phyloP scores from a whole-genome alignment of 805 yeast genomes.

The Wickerhamomyces silvicola region DNA sequence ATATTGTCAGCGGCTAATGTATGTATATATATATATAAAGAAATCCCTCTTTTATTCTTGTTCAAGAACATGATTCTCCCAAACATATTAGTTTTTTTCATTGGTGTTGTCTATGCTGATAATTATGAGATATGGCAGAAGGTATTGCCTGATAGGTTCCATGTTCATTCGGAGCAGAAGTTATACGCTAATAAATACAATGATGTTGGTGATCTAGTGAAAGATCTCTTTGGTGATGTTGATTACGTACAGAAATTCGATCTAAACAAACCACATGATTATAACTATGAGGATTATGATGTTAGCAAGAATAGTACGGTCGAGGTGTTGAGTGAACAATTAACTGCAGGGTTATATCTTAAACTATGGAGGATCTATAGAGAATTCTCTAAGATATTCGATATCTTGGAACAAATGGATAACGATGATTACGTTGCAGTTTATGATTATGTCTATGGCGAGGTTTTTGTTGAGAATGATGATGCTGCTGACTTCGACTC shows the following conservation, averaged over 20 bases:
- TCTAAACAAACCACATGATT: constrained; percentile 4
- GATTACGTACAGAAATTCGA: constrained; percentile 7
- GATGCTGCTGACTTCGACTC: constrained; percentile 1
- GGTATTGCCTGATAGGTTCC: no score
- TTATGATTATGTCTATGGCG: constrained; percentile 10
- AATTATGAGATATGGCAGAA: no score
- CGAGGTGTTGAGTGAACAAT: constrained; percentile 1
- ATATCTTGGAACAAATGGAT: constrained; percentile 10
- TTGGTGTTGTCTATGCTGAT: no score
- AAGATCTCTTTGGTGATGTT: constrained; percentile 10
- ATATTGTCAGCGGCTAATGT: no score
- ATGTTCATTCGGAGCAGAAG: no score
- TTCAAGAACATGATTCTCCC: no score
- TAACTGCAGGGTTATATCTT: constrained; percentile 3
- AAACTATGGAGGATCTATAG: constrained; percentile 5
- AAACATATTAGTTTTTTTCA: no score
- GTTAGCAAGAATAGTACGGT: background rate
- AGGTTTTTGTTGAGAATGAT: constrained; percentile 1
- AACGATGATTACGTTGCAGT: constrained; percentile 15
- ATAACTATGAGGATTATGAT: constrained; percentile 5
- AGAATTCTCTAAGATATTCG: constrained; percentile 8
- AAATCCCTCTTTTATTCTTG: no score
- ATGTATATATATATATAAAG: no score
- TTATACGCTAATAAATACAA: constrained; percentile 2
- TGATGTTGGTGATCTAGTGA: constrained; percentile 9